These are phyloP conservation scores for Backusella liffmaniae DNA, from an alignment of 192 early-diverging fungal genomes.

Conservation along the genomic window DNA sequence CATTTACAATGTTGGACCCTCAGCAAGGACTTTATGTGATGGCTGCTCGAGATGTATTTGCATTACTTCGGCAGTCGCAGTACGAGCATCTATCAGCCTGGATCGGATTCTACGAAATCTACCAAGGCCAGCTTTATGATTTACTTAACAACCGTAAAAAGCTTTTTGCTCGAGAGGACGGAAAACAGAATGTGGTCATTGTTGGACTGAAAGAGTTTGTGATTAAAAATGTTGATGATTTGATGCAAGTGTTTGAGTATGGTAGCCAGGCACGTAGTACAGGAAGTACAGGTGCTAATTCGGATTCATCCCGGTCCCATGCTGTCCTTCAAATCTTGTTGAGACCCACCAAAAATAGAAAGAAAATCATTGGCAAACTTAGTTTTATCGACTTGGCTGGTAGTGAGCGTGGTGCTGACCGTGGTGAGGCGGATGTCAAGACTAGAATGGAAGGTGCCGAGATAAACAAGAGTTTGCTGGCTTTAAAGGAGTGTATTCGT, in stretches of 20 bases:
- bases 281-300: slow-evolving; percentile 94
- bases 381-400: slow-evolving; percentile 99
- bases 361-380: slow-evolving; percentile 77
- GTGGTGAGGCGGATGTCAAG: slow-evolving; percentile 90
- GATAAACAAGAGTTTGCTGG: slow-evolving; percentile 98
- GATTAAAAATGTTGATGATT: slow-evolving; percentile 77
- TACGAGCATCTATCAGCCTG: slow-evolving; percentile 79
- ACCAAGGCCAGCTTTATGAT: slow-evolving; percentile 95
- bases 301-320: slow-evolving; percentile 96
- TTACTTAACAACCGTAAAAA: slow-evolving; percentile 88
- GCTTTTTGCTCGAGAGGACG: slow-evolving; percentile 95
- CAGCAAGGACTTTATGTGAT: slow-evolving; percentile 89
- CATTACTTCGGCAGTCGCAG: slow-evolving; percentile 63
- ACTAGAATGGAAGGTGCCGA: slow-evolving; percentile 99
- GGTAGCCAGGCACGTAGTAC: slow-evolving; percentile 89
- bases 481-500: slow-evolving; percentile 97
- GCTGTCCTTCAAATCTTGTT: slow-evolving; percentile 94
- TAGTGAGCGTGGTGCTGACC: slow-evolving; percentile 96
- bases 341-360: slow-evolving; percentile 62
- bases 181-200: slow-evolving; percentile 92
- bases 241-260: slow-evolving; percentile 94
- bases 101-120: slow-evolving; percentile 97
- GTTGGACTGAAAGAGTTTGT: slow-evolving; percentile 84
- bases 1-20: slow-evolving; percentile 93
- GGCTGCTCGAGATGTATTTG: slow-evolving; percentile 91